Conservation (phyloP, 2,329 filamentous ascomycete species). For the Verticillium nubilum region DNA sequence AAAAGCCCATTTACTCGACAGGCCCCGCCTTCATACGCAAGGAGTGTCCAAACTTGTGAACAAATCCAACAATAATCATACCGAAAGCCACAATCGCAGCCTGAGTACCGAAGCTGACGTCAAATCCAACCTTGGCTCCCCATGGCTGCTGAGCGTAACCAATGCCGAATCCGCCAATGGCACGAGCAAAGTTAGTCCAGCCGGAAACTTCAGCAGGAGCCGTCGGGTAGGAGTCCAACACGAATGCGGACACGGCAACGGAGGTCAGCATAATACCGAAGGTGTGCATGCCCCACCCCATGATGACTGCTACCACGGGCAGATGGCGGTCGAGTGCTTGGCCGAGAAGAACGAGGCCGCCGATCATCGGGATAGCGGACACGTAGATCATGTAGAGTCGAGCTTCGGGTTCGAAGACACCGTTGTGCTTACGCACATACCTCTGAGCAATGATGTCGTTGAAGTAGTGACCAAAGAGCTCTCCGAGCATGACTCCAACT, state of each 20-base stretch:
- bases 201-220: slow-evolving; percentile 39
- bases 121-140: slow-evolving; percentile 29
- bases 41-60: not conserved
- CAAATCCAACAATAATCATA: not conserved
- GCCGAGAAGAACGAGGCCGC: slow-evolving; percentile 46
- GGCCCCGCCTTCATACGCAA: not conserved
- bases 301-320: slow-evolving; percentile 23
- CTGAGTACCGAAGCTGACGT: slow-evolving; percentile 33
- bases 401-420: slow-evolving; percentile 52
- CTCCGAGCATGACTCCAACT: slow-evolving; percentile 47
- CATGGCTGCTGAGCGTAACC: slow-evolving; percentile 43
- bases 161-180: slow-evolving; percentile 40
- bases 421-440: slow-evolving; percentile 39
- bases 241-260: slow-evolving; percentile 40
- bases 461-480: slow-evolving; percentile 49
- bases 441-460: slow-evolving; percentile 43
- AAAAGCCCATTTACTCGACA: too few species aligned
- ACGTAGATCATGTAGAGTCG: slow-evolving; percentile 43
- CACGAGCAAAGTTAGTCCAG: slow-evolving; percentile 31
- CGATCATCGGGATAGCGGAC: slow-evolving; percentile 40
- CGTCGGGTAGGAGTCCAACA: slow-evolving; percentile 43
- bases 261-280: slow-evolving; percentile 49
- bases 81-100: slow-evolving; percentile 18
- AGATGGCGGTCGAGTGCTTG: slow-evolving; percentile 42
- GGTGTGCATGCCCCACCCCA: slow-evolving; percentile 45